These are phyloP conservation scores for Diutina mesorugosa DNA, from an alignment of 1,139 yeast genomes.

Conservation along the genomic window DNA sequence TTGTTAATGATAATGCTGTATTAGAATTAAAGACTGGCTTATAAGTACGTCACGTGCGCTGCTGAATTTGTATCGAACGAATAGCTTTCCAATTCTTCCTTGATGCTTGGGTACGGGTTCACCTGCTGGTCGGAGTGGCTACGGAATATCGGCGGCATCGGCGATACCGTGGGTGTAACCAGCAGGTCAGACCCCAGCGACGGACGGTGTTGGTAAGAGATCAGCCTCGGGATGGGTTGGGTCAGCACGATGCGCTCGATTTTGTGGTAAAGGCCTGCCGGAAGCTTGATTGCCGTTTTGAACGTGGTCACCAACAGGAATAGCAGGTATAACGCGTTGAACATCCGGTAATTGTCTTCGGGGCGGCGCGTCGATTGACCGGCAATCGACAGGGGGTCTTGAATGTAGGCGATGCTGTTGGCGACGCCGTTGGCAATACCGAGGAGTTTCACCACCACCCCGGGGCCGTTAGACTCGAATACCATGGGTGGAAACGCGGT, in stretches of 20 bases:
- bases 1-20: too few relatives aligned
- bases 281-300: background rate
- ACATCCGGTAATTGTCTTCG: background rate
- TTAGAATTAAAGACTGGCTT: background rate
- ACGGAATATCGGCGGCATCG: background rate
- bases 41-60: background rate
- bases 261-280: background rate
- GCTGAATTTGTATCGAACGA: background rate
- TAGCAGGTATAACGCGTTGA: background rate
- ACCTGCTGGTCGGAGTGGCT: background rate
- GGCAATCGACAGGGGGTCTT: background rate
- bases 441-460: background rate
- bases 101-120: background rate
- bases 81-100: background rate
- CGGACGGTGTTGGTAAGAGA: background rate
- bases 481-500: background rate
- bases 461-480: background rate
- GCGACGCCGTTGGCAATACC: background rate
- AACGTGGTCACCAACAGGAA: background rate
- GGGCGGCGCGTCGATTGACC: background rate
- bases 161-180: background rate
- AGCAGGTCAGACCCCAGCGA: background rate
- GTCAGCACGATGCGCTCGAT: background rate
- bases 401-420: background rate
- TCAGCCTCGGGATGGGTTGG: background rate